Evolutionary conservation across 176 grass and related monocot genomes (phyloP).

Genomic region (Cymbopogon citratus): DNA sequence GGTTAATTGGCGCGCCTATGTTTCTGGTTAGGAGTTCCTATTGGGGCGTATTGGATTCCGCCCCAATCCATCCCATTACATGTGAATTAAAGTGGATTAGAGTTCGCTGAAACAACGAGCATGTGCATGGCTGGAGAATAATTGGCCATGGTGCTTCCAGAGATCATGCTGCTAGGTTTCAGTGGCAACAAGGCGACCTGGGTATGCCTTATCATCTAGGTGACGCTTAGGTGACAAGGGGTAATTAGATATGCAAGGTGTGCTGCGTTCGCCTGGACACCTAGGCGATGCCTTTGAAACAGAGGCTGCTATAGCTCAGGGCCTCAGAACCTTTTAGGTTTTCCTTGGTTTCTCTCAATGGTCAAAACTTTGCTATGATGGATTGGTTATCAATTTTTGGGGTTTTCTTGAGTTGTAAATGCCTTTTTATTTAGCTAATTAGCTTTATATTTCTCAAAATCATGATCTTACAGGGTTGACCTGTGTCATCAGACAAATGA

Average conservation of each 20-base stretch:
- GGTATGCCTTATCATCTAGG: too few species aligned
- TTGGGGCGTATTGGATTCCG: too few species aligned
- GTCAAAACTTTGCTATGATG: slow-evolving; percentile 11
- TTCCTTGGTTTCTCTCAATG: slow-evolving; percentile 7
- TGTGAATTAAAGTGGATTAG: too few species aligned
- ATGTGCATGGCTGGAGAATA: too few species aligned
- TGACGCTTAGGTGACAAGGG: too few species aligned
- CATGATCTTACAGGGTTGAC: slow-evolving; percentile 79
- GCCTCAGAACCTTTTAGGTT: neutral
- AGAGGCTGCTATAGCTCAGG: slow-evolving; percentile 15
- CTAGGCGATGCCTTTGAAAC: neutral
- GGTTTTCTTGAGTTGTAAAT: slow-evolving; percentile 8
- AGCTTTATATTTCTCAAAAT: slow-evolving; percentile 24
- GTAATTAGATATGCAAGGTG: neutral
- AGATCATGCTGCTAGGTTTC: slow-evolving; percentile 6
- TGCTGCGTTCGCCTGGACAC: neutral
- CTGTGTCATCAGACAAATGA: slow-evolving; percentile 95
- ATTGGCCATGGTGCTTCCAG: neutral
- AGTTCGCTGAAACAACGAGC: too few species aligned
- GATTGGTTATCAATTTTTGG: neutral
- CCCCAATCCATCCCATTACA: too few species aligned
- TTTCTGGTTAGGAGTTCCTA: neutral
- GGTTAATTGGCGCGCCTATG: neutral
- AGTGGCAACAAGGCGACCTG: too few species aligned
- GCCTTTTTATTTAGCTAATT: neutral